Base-by-base conservation (phyloP, 2,329 filamentous ascomycete genomes). In the Fusarium denticulatum region DNA sequence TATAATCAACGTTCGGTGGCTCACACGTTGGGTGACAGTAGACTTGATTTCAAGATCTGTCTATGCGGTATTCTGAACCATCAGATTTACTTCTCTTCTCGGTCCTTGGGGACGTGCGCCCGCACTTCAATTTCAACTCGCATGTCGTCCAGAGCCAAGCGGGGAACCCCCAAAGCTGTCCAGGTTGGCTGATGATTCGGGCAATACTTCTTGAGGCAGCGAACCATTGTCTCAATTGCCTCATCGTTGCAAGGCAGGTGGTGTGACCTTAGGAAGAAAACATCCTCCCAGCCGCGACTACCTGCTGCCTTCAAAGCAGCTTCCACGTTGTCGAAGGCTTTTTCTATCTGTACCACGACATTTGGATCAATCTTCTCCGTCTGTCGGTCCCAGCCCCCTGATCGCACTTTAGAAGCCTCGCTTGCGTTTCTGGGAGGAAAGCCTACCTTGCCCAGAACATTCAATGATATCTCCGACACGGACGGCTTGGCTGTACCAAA, bases 321-420 rank as follows among this genome's bases (percentile, higher is more conserved):
- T 16, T 53, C 50, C 10, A 53, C 50, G 4, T 53, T 53, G 2
- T 53, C 50, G 2, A 53, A 53, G 0, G 50, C 50, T 16, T 53
- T 53, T 4, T 53, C 50, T 22, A 53, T 53, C 3, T 53, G 50
- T 7, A 37, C 1, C 2, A 22, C 32, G 3, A 53, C 1, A 22
- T 53, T 13, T 2, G 50, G 13, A 24, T 37, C 50, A 14, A 53
- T 7, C 5, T 37, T 53, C 9, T 53, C 50, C 12, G 50, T 53
- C 18, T 53, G 18, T 13, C 50, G 50, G 4, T 53, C 50, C 50
- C 50, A 53, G 10, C 50, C 50, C 0, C 50, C 50, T 53, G 10
- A 13, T 1, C 1, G 2, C 0, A 37, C 0, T 16, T 53, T 5
- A 53, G 18, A 3, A 52, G 11, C 6, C 0, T 6, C 0, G 0